phyloP scores from a whole-genome alignment of 2,329 filamentous ascomycete species.

The Aureobasidium sp. region DNA sequence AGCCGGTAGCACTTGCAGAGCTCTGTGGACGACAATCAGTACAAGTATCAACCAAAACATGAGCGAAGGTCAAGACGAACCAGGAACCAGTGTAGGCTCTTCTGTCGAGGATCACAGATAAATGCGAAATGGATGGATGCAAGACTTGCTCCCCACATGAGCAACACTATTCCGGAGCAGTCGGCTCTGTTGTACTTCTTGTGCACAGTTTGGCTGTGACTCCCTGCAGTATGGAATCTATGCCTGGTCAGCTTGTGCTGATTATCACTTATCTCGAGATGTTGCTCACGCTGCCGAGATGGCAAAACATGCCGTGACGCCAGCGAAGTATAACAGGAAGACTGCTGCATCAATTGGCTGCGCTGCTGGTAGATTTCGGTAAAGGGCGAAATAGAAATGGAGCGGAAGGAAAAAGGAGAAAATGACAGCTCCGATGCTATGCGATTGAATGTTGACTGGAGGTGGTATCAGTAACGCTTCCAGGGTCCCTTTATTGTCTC shows the following conservation, averaged over 20 bases:
- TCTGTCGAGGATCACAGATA: constrained; percentile 19
- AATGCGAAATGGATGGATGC: constrained; percentile 27
- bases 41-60: background rate
- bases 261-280: background rate
- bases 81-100: constrained; percentile 23
- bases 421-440: constrained; percentile 22
- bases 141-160: constrained; percentile 27
- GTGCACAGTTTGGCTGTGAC: constrained; percentile 21
- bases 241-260: background rate
- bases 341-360: constrained; percentile 21
- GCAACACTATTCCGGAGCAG: constrained; percentile 26
- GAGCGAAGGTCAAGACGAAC: background rate
- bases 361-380: background rate
- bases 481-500: background rate
- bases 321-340: constrained; percentile 25
- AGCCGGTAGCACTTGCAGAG: constrained; percentile 23
- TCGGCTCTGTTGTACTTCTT: constrained; percentile 24
- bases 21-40: background rate
- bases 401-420: constrained; percentile 23
- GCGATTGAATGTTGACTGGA: constrained; percentile 27
- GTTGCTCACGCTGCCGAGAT: constrained; percentile 21
- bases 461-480: background rate
- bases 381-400: constrained; percentile 23
- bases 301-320: constrained; percentile 25
- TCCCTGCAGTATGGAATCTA: constrained; percentile 25